These are phyloP conservation scores for Barbarea vulgaris DNA, from an alignment of 345 rosid species.

Conservation along the genomic window DNA sequence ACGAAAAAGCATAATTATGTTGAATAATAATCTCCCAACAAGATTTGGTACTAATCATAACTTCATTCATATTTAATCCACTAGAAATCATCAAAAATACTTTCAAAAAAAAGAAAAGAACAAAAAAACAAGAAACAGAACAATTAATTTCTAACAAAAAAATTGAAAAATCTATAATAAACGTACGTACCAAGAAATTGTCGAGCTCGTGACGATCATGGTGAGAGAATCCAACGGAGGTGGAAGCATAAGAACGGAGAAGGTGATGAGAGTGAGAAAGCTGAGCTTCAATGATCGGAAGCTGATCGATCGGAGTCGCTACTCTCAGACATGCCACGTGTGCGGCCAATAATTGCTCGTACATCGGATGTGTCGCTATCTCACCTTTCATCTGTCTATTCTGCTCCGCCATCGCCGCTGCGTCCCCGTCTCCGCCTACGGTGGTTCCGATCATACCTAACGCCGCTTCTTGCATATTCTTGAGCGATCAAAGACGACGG, in stretches of 20 bases:
- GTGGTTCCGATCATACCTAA: conserved; percentile 69
- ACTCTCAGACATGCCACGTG: conserved; percentile 92
- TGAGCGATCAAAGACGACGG: background rate
- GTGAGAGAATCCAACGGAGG: conserved; percentile 46
- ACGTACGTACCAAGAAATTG: conserved; percentile 72
- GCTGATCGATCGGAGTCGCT: conserved; percentile 95
- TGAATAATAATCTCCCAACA: background rate
- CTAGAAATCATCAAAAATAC: background rate
- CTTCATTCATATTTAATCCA: background rate
- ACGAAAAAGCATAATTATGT: background rate
- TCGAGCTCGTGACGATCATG: conserved; percentile 94
- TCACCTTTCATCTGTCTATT: conserved; percentile 76
- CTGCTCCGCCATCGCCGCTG: conserved; percentile 40
- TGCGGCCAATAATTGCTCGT: conserved; percentile 80
- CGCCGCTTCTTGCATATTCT: conserved; percentile 75
- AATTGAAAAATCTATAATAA: background rate
- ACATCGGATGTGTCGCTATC: conserved; percentile 83
- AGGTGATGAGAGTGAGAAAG: conserved; percentile 80
- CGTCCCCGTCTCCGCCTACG: conserved; percentile 46
- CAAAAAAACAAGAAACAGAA: background rate
- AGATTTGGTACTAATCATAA: background rate
- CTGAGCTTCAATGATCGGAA: conserved; percentile 93
- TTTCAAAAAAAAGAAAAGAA: background rate
- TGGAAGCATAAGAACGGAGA: conserved; percentile 83
- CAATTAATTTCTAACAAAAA: background rate